A percentile compares a stretch with the other conserved stretches of the same genome.
These are phyloP conservation scores for Solanum gracilifrons DNA, from an alignment of 257 asterid species.

Conservation along the genomic window DNA sequence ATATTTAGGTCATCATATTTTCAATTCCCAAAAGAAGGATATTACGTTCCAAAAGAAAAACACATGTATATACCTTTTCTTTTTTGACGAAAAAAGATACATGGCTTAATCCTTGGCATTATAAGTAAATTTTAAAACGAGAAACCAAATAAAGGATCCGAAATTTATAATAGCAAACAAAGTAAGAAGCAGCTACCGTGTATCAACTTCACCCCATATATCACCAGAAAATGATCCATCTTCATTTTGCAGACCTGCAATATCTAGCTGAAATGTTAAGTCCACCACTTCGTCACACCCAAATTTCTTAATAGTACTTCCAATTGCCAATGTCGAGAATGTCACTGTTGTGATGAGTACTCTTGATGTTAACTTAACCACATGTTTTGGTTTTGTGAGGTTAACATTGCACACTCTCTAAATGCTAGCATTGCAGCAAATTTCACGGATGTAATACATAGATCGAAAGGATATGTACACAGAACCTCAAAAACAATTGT, in stretches of 20 bases:
- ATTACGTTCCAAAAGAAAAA: neutral
- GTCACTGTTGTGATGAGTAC: neutral
- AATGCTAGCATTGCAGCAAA: neutral
- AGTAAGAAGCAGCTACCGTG: slow-evolving; percentile 33
- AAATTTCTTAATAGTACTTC: neutral
- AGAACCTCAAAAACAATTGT: neutral
- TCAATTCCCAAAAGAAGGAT: neutral
- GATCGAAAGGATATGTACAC: neutral
- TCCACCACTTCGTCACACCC: neutral
- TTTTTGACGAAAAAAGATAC: neutral
- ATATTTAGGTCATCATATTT: neutral
- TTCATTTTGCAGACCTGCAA: slow-evolving; percentile 74
- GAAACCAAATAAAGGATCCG: neutral
- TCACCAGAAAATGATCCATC: slow-evolving; percentile 95
- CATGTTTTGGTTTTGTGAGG: neutral
- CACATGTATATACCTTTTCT: neutral
- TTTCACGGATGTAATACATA: neutral
- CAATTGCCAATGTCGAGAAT: neutral
- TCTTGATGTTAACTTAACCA: neutral
- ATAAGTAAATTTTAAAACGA: neutral
- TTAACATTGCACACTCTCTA: neutral
- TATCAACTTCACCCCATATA: slow-evolving; percentile 94
- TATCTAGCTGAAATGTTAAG: slow-evolving; percentile 62
- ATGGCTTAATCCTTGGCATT: neutral
- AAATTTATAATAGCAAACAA: neutral